Percentiles rank a stretch among this genome's conserved stretches.
Conservation (phyloP, 2,329 filamentous ascomycete genomes). For the Neonectria sp. region DNA sequence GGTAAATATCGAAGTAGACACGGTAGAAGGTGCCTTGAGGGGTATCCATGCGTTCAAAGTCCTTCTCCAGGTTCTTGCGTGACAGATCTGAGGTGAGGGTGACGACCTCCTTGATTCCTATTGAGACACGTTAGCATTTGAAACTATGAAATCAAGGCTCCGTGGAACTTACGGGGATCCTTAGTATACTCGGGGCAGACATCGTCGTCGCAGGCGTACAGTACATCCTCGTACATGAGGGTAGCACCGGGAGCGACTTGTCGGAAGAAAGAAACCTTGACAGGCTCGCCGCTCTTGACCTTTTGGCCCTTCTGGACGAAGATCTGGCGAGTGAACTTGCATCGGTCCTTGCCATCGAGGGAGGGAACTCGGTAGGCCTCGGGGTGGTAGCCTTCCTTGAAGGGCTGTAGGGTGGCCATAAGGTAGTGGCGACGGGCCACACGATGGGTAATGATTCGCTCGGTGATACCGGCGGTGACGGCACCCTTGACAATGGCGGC, state of each 20-base stretch:
- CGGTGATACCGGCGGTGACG: conserved; percentile 97
- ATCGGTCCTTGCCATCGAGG: conserved; percentile 95
- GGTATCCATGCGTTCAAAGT: conserved; percentile 99
- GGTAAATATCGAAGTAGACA: conserved; percentile 84
- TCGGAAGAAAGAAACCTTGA: conserved; percentile 98
- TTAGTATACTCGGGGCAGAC: conserved; percentile 99
- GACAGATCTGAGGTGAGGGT: conserved; percentile 97
- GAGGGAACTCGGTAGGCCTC: conserved; percentile 98
- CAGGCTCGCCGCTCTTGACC: conserved; percentile 98
- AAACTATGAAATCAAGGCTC: too few relatives aligned
- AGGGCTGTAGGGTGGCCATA: conserved; percentile 98
- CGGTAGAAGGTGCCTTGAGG: conserved; percentile 97
- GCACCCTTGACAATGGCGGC: conserved; percentile 99
- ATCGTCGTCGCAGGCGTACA: conserved; percentile 98
- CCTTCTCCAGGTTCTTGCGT: conserved; percentile 98
- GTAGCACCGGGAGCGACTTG: conserved; percentile 97
- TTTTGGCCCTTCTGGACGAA: conserved; percentile 99
- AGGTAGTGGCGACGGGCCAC: conserved; percentile 98
- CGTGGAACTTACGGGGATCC: conserved; percentile 87
- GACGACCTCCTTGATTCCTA: conserved; percentile 99
- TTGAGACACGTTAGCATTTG: conserved; percentile 46
- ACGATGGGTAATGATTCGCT: conserved; percentile 96
- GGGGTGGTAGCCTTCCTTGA: conserved; percentile 98
- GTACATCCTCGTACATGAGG: conserved; percentile 98
- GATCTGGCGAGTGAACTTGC: conserved; percentile 98